A percentile compares a stretch with the other conserved stretches of the same genome.
Evolutionary conservation across 202 grass and related monocot genomes (phyloP).

Genomic region (Cymbopogon flexuosus): DNA sequence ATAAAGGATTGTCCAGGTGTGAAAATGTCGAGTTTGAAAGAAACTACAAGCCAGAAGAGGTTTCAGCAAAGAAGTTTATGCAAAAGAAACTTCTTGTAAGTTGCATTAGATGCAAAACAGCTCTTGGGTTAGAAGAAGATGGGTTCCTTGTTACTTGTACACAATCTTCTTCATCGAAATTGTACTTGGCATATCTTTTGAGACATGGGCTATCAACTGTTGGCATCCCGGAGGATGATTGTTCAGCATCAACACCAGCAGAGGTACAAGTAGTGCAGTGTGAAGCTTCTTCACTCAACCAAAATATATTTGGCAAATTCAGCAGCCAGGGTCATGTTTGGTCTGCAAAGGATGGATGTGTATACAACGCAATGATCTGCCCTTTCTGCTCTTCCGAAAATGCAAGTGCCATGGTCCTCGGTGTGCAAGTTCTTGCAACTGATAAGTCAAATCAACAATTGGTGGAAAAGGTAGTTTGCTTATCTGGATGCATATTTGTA

Average conservation of each 20-base stretch:
- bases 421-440: slow-evolving; percentile 72
- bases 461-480: slow-evolving; percentile 51
- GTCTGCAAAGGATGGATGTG: slow-evolving; percentile 86
- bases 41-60: background rate
- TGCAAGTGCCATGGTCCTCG: slow-evolving; percentile 26
- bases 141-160: slow-evolving; percentile 48
- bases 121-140: slow-evolving; percentile 58
- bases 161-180: slow-evolving; percentile 47
- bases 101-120: slow-evolving; percentile 60
- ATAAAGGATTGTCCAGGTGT: slow-evolving; percentile 27
- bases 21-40: slow-evolving; percentile 42
- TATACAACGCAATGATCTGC: slow-evolving; percentile 61
- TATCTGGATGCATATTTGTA: slow-evolving; percentile 12
- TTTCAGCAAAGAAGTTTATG: slow-evolving; percentile 13
- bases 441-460: slow-evolving; percentile 58
- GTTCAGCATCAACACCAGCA: background rate
- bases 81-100: slow-evolving; percentile 45
- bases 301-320: slow-evolving; percentile 39
- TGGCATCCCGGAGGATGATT: slow-evolving; percentile 7
- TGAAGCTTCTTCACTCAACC: slow-evolving; percentile 51
- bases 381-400: slow-evolving; percentile 48
- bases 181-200: slow-evolving; percentile 54
- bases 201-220: slow-evolving; percentile 41
- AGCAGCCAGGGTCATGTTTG: slow-evolving; percentile 44
- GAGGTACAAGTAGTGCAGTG: slow-evolving; percentile 49